Conservation (phyloP, 73 alveolate genomes). For the Uronychia setigera region DNA sequence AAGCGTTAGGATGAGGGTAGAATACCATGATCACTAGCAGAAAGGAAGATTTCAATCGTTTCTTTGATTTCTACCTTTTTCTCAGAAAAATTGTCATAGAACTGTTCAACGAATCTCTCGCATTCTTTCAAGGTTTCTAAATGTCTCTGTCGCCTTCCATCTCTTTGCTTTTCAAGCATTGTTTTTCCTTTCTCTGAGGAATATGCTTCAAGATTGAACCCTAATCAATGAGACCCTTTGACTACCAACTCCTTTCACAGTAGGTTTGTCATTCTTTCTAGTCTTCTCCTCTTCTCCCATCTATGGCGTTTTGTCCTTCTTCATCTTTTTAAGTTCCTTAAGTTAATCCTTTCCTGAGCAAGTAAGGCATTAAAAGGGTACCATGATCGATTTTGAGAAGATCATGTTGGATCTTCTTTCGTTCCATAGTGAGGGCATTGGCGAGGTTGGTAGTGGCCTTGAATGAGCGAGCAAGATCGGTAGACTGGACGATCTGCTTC, state of each 20-base stretch:
- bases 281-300: conserved; percentile 44
- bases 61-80: conserved; percentile 52
- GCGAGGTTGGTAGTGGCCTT: conserved; percentile 65
- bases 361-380: not conserved
- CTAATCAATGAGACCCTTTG: not conserved
- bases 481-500: conserved; percentile 48
- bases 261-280: conserved; percentile 43
- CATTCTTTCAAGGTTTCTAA: conserved; percentile 69
- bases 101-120: conserved; percentile 68
- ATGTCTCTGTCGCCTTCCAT: conserved; percentile 69
- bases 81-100: conserved; percentile 62
- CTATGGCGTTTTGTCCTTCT: conserved; percentile 32
- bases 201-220: conserved; percentile 44
- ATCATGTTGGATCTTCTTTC: conserved; percentile 52
- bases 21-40: conserved; percentile 53
- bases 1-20: not conserved
- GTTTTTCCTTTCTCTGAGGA: conserved; percentile 47
- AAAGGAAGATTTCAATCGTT: conserved; percentile 46
- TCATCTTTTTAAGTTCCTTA: conserved; percentile 44
- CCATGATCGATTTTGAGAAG: conserved; percentile 47
- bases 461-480: conserved; percentile 49
- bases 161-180: conserved; percentile 72
- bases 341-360: conserved; percentile 53
- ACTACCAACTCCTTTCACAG: conserved; percentile 59
- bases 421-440: conserved; percentile 50